Evolutionary conservation across 176 grass and related monocot species (phyloP), one percentile per base, ranked within the genome.

Genomic region (Thalia dealbata): DNA sequence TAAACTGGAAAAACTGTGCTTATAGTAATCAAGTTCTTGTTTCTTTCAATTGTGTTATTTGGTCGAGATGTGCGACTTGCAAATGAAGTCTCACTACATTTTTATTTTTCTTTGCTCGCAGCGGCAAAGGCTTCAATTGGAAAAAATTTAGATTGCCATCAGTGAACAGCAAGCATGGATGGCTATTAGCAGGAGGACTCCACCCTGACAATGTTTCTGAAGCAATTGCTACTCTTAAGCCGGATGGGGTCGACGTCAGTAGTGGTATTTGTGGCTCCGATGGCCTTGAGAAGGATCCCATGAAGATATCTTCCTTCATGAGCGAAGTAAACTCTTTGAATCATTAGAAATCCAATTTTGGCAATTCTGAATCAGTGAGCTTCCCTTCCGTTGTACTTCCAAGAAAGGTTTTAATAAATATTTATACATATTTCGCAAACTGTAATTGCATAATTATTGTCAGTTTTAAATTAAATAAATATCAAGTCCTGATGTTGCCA

Each of bases 101-200:
- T 38, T 2, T 38, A 38, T 38, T 38, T 38, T 38, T 44, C 38
- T 42, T 56, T 67, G 23, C 63, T 86, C 87, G 28, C 64, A 96
- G 92, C 73, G 92, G 92, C 46, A 91, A 89, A 86, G 92, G 92
- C 73, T 96, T 96, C 50, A 89, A 89, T 60, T 89, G 92, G 92
- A 73, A 89, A 69, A 86, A 70, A 45, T 91, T 96, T 16, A 81
- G 76, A 32, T 73, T 89, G 79, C 86, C 92, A 15, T n/a, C 43
- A 24, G 25, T 92, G 32, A 78, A 62, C 77, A 89, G 84, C 79
- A 96, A 89, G 60, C 83, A 85, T 71, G 92, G 86, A 19, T 96
- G 92, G 88, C 81, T 96, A 19, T 81, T 96, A 80, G 92, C 92
- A 62, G 92, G 88, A 76, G 92, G 92, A 52, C 81, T 96, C 76